A percentile compares a stretch with the other conserved stretches of the same genome.
These are phyloP conservation scores for Phlyctochytrium planicorne DNA, from an alignment of 192 early-diverging fungal species.

Conservation along the genomic window DNA sequence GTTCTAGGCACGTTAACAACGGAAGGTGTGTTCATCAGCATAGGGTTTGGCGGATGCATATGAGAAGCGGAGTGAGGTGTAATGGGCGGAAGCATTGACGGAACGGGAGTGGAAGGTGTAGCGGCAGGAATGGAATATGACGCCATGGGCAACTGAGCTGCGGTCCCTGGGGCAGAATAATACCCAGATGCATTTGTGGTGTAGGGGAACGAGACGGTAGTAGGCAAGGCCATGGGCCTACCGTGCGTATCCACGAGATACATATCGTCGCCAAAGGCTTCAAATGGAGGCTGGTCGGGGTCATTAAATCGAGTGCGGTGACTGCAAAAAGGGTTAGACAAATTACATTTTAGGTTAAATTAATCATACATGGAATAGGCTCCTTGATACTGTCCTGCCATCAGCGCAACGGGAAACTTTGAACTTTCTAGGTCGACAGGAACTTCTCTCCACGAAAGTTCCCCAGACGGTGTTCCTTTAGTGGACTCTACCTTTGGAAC, in stretches of 20 bases:
- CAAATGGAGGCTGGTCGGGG: background rate
- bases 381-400: slow-evolving; percentile 51
- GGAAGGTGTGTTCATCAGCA: background rate
- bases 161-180: background rate
- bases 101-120: background rate
- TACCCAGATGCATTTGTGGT: background rate
- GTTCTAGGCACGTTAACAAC: background rate
- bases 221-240: background rate
- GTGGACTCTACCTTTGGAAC: slow-evolving; percentile 5
- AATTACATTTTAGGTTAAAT: slow-evolving; percentile 1
- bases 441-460: slow-evolving; percentile 13
- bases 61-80: background rate
- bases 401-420: slow-evolving; percentile 46
- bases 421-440: slow-evolving; percentile 12
- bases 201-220: background rate
- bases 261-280: background rate
- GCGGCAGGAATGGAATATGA: background rate
- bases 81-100: background rate
- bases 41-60: background rate
- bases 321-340: background rate
- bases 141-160: background rate
- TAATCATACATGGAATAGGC: slow-evolving; percentile 33
- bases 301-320: slow-evolving; percentile 24
- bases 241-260: background rate
- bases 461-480: background rate